Evolutionary conservation across 805 yeast species (phyloP), one percentile per base, ranked within the genome.

Genomic region (Schizosaccharomyces lindneri): DNA sequence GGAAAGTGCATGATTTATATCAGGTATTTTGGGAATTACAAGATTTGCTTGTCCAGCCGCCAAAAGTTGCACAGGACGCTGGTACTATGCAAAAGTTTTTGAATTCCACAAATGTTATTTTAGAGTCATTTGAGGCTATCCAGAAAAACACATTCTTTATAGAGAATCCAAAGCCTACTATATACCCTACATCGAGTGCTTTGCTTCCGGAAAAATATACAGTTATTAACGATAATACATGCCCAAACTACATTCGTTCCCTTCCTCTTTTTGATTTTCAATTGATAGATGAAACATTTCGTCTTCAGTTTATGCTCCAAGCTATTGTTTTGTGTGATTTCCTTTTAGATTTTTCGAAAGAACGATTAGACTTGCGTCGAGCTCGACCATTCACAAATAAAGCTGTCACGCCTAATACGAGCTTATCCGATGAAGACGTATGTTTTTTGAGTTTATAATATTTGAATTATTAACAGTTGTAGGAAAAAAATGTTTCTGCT

Each of bases 21-120:
- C 32, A 48, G 17, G 59, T 55, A 19, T 71, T 71, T 61, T 71
- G 73, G 73, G 59, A 66, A 5, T 63, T 71, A 11, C 73, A 71
- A 55, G 43, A 61, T n/a, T 59, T 55, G 6, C 68, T 69, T 32
- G 59, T 70, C 17, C 65, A 71, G 51, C 73, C 73, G 2, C 60
- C 64, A 2, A 51, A 36, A 27, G 55, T 68, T 27, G 63, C 65
- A 32, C 51, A 19, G 27, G 24, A 7, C 3, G 11, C 27, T 7
- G 51, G 17, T 46, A 46, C 1, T 24, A 11, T 46, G 17, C 51
- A n/a, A 19, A 46, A 46, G 27, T 46, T 46, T 46, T 19, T 46
- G 27, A 7, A 46, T 46, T n/a, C 51, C 21, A 31, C 55, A 39
- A 55, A 32, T 43, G 9, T 32, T 43, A 19, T 55, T 19, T 11